These are phyloP conservation scores for Pyrenophora teres DNA, from an alignment of 2,329 filamentous ascomycete species.

Conservation along the genomic window DNA sequence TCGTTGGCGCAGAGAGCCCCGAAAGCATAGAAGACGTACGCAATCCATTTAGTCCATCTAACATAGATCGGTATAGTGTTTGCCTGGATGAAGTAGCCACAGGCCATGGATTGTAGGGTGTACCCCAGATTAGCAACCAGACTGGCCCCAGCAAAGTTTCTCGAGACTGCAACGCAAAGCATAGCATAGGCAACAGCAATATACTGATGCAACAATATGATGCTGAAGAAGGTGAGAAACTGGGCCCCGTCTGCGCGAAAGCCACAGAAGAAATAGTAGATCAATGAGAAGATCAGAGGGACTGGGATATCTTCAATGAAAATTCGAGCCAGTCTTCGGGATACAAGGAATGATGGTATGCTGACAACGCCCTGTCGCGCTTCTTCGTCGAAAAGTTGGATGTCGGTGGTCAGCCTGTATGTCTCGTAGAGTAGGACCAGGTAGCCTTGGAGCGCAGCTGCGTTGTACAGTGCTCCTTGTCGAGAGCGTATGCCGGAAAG, in stretches of 20 bases:
- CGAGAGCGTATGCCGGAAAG: conserved; percentile 74
- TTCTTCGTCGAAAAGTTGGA: conserved; percentile 76
- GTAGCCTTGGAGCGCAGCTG: conserved; percentile 74
- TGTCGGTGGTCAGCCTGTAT: conserved; percentile 75
- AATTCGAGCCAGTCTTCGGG: conserved; percentile 69
- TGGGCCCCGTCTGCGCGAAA: conserved; percentile 66
- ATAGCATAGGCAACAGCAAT: conserved; percentile 74
- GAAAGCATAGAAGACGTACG: conserved; percentile 71
- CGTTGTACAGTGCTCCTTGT: conserved; percentile 73
- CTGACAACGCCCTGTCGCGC: conserved; percentile 73
- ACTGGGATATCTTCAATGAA: conserved; percentile 75
- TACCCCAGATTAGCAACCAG: conserved; percentile 74
- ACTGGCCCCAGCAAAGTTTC: conserved; percentile 72
- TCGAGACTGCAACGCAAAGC: conserved; percentile 66
- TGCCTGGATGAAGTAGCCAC: conserved; percentile 76
- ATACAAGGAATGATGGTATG: conserved; percentile 71
- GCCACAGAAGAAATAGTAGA: conserved; percentile 79
- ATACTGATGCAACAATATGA: conserved; percentile 73
- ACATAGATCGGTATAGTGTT: conserved; percentile 76
- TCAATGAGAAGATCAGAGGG: conserved; percentile 70
- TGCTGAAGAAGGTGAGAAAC: conserved; percentile 73
- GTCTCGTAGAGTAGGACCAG: conserved; percentile 76
- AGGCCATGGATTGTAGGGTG: conserved; percentile 74
- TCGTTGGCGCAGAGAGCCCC: conserved; percentile 74
- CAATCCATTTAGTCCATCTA: conserved; percentile 74